phyloP scores from a whole-genome alignment of 805 yeast genomes.

The Metschnikowia kofuensis region DNA sequence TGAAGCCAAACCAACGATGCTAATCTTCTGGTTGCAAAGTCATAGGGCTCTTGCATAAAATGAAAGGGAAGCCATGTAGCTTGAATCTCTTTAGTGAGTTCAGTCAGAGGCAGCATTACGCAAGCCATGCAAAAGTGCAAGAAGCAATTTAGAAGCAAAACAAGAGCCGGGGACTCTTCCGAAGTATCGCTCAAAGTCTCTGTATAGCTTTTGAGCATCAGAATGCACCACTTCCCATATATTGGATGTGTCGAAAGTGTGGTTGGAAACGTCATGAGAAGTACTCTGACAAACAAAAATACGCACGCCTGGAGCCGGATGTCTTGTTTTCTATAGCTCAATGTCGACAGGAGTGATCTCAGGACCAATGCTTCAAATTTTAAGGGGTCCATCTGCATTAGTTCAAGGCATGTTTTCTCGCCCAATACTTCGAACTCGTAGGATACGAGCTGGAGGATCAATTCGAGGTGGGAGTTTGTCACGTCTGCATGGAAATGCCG shows the following conservation, averaged over 20 bases:
- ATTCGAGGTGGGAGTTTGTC: slow-evolving; percentile 38
- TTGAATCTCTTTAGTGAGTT: not conserved
- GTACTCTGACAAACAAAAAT: slow-evolving; percentile 16
- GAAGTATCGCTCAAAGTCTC: not conserved
- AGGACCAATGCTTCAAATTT: slow-evolving; percentile 26
- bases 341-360: slow-evolving; percentile 24
- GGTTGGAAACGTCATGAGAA: slow-evolving; percentile 1
- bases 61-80: slow-evolving; percentile 5
- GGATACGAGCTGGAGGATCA: slow-evolving; percentile 23
- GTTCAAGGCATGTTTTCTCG: slow-evolving; percentile 8
- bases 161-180: not conserved
- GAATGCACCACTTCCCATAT: slow-evolving; percentile 18
- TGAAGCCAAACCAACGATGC: slow-evolving; percentile 6
- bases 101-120: not conserved
- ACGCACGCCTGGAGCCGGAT: slow-evolving; percentile 15
- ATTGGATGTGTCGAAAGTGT: slow-evolving; percentile 8
- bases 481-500: slow-evolving; percentile 37
- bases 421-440: slow-evolving; percentile 11
- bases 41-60: slow-evolving; percentile 2
- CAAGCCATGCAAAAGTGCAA: slow-evolving; percentile 11
- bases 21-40: slow-evolving; percentile 4
- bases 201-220: slow-evolving; percentile 20
- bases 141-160: slow-evolving; percentile 7
- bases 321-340: slow-evolving; percentile 18
- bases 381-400: slow-evolving; percentile 17